Percentiles rank a stretch among this genome's conserved stretches.
These are phyloP conservation scores for Capsicum pubescens DNA, from an alignment of 257 asterid species.

Conservation along the genomic window DNA sequence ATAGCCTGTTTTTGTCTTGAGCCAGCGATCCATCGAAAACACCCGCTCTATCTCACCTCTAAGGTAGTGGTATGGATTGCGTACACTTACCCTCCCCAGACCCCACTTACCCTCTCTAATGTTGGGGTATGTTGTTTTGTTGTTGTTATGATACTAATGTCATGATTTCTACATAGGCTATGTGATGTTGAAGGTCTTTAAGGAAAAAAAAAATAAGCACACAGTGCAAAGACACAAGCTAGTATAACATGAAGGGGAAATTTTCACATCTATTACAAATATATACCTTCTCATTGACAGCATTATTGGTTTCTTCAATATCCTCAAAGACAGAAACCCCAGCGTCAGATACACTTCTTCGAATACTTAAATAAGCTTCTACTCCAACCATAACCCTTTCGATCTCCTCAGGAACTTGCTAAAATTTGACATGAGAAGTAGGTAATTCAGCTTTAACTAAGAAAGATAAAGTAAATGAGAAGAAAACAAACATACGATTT, in stretches of 20 bases:
- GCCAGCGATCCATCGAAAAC: no score
- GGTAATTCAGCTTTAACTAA: slow-evolving; percentile 6
- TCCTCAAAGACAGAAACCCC: slow-evolving; percentile 75
- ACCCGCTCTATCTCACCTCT: no score
- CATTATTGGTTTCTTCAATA: slow-evolving; percentile 57
- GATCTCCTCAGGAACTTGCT: slow-evolving; percentile 99
- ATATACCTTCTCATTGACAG: slow-evolving; percentile 69
- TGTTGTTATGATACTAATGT: slow-evolving; percentile 1
- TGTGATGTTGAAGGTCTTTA: slow-evolving; percentile 19
- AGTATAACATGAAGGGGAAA: slow-evolving; percentile 17
- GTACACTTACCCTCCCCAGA: no score
- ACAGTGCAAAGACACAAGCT: slow-evolving; percentile 27
- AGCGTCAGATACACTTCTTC: slow-evolving; percentile 77
- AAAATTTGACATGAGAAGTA: slow-evolving; percentile 35
- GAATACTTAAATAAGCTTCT: slow-evolving; percentile 93
- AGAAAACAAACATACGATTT: not conserved
- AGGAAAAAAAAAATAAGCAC: not conserved
- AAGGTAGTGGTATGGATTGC: no score
- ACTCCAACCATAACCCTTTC: slow-evolving; percentile 93
- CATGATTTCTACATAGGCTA: not conserved
- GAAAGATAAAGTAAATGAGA: not conserved
- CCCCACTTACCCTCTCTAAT: no score
- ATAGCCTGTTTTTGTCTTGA: no score
- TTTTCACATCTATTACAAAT: slow-evolving; percentile 28
- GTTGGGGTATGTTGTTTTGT: not conserved